Conservation (phyloP, 371 early-diverging fungal genomes). For the Rhizopus stolonifer region DNA sequence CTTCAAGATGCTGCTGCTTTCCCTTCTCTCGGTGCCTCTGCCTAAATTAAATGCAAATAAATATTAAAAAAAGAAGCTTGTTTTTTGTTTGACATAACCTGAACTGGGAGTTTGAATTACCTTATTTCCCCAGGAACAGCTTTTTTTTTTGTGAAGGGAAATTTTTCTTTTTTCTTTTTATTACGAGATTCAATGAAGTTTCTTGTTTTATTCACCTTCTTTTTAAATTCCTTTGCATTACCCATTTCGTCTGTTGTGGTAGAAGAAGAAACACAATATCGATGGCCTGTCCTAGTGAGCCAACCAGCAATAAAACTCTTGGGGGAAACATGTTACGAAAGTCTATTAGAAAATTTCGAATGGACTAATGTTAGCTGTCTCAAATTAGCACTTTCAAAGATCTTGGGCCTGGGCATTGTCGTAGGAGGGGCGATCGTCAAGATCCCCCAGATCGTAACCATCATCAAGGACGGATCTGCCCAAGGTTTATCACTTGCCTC, state of each 20-base stretch:
- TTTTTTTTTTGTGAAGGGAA: no score
- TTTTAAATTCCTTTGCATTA: neutral
- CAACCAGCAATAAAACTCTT: constrained; percentile 62
- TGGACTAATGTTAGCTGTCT: constrained; percentile 72
- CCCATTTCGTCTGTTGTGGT: neutral
- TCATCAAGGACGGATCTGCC: constrained; percentile 69
- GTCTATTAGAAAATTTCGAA: constrained; percentile 67
- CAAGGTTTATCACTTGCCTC: constrained; percentile 80
- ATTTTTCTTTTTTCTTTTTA: no score
- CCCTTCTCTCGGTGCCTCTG: constrained; percentile 68
- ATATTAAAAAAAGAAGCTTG: no score
- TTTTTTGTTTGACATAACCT: no score
- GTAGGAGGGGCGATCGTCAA: constrained; percentile 89
- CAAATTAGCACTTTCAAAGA: constrained; percentile 84
- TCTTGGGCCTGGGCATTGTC: constrained; percentile 89
- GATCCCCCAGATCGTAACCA: constrained; percentile 94
- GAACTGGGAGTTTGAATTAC: no score
- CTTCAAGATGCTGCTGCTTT: constrained; percentile 72
- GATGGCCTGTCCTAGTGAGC: constrained; percentile 21
- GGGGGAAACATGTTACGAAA: constrained; percentile 69
- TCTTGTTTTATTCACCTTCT: neutral
- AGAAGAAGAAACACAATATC: constrained; percentile 3
- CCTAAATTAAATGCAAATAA: constrained; percentile 20
- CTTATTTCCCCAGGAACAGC: no score
- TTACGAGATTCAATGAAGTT: neutral